A percentile compares a stretch with the other conserved stretches of the same genome.
Evolutionary conservation across 1,139 yeast species (phyloP).

Genomic region (Geotrichum candidum): DNA sequence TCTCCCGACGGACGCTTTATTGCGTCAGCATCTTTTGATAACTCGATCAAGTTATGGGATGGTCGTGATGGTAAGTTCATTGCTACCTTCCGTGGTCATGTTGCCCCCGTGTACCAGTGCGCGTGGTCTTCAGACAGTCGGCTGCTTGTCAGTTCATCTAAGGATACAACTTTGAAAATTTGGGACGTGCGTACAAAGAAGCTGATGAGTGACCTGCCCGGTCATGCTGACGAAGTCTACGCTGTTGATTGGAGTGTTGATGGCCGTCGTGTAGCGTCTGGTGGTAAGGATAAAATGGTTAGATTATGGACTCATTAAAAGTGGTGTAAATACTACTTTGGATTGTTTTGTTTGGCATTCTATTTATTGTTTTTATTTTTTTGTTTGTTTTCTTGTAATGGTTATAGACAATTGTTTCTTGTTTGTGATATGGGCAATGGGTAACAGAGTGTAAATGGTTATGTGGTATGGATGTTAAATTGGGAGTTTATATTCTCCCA

Average conservation of each 20-base stretch:
- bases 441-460: background rate
- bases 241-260: constrained; percentile 99
- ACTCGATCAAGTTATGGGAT: constrained; percentile 92
- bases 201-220: constrained; percentile 83
- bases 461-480: background rate
- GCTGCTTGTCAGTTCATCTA: constrained; percentile 83
- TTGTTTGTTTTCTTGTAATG: background rate
- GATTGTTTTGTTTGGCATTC: background rate
- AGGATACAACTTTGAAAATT: constrained; percentile 93
- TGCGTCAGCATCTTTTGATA: constrained; percentile 92
- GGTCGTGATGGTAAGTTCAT: constrained; percentile 87
- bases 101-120: constrained; percentile 96
- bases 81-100: constrained; percentile 92
- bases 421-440: background rate
- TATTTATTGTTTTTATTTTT: background rate
- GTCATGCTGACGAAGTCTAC: constrained; percentile 91
- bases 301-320: constrained; percentile 78
- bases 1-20: constrained; percentile 92
- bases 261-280: constrained; percentile 88
- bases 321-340: constrained; percentile 28
- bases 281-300: constrained; percentile 93
- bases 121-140: constrained; percentile 98
- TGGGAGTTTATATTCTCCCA: no score
- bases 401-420: background rate
- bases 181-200: constrained; percentile 92